These are phyloP conservation scores for Melastoma candidum DNA, from an alignment of 441 rosid species.

Conservation along the genomic window DNA sequence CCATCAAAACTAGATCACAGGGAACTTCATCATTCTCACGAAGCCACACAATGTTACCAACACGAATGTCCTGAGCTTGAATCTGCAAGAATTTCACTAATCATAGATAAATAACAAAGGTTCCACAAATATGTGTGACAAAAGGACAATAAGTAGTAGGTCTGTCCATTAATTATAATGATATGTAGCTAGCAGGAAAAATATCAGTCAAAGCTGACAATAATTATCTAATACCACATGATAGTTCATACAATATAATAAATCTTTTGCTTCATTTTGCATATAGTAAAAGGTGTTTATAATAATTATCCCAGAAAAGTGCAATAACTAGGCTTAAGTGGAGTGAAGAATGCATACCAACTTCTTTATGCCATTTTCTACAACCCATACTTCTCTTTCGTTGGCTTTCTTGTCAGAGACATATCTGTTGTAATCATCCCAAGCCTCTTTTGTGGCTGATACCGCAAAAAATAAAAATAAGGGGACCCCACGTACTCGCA, in stretches of 20 bases:
- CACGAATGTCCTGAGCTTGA: conserved; percentile 82
- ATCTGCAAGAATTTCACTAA: conserved; percentile 35
- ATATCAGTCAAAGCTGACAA: too few relatives aligned
- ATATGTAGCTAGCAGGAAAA: too few relatives aligned
- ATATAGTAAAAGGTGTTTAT: too few relatives aligned
- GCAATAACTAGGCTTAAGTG: too few relatives aligned
- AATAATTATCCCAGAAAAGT: too few relatives aligned
- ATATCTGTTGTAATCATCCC: conserved; percentile 99
- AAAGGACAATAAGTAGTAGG: too few relatives aligned
- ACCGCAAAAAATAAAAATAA: conserved; percentile 90
- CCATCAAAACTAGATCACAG: conserved; percentile 92
- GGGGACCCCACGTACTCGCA: conserved; percentile 99
- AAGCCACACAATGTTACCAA: conserved; percentile 95
- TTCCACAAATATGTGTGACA: too few relatives aligned
- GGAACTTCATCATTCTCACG: conserved; percentile 99
- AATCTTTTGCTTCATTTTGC: too few relatives aligned
- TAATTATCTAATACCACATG: too few relatives aligned
- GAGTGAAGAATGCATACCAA: conserved; percentile 43
- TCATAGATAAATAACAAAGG: too few relatives aligned
- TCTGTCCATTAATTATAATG: too few relatives aligned
- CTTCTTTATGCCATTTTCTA: conserved; percentile 56
- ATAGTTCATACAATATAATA: too few relatives aligned
- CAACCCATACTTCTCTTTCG: conserved; percentile 95
- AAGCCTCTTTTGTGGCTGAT: conserved; percentile 97
- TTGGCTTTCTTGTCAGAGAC: conserved; percentile 94